Percentiles rank a stretch among this genome's conserved stretches.
phyloP scores from a whole-genome alignment of 768 basidiomycete species.

The Guyanaporus albipodus region DNA sequence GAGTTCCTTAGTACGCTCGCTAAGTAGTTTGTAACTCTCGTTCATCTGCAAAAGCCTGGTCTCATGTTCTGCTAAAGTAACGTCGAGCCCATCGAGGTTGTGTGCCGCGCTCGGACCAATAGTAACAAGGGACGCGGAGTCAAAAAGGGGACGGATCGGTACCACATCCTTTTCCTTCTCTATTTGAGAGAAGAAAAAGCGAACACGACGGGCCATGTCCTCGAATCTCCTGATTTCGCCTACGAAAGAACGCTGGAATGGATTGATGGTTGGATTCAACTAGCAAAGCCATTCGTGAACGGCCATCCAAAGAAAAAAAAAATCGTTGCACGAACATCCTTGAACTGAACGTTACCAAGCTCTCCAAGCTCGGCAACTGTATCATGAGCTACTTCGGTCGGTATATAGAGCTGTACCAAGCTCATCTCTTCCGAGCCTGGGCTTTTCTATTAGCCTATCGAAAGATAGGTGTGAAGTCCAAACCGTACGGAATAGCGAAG shows the following conservation, averaged over 20 bases:
- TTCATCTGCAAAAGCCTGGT: conserved; percentile 85
- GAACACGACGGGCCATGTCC: conserved; percentile 92
- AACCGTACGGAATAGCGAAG: conserved; percentile 71
- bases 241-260: conserved; percentile 98
- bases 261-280: conserved; percentile 93
- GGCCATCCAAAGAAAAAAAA: neutral
- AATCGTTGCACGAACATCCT: conserved; percentile 66
- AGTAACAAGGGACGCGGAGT: conserved; percentile 82
- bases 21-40: conserved; percentile 82
- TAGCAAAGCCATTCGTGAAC: conserved; percentile 31
- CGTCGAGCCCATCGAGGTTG: conserved; percentile 89
- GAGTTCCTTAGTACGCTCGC: conserved; percentile 80
- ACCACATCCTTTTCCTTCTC: conserved; percentile 80
- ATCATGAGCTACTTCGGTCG: conserved; percentile 96
- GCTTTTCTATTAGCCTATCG: conserved; percentile 7
- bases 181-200: conserved; percentile 86
- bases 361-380: conserved; percentile 94
- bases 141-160: conserved; percentile 79
- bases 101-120: conserved; percentile 92
- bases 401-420: conserved; percentile 94
- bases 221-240: conserved; percentile 93
- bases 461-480: neutral
- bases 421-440: conserved; percentile 97
- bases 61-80: conserved; percentile 84
- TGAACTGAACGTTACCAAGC: conserved; percentile 94